These are phyloP conservation scores for Ogataea dorogensis DNA, from an alignment of 805 yeast genomes.

Conservation along the genomic window DNA sequence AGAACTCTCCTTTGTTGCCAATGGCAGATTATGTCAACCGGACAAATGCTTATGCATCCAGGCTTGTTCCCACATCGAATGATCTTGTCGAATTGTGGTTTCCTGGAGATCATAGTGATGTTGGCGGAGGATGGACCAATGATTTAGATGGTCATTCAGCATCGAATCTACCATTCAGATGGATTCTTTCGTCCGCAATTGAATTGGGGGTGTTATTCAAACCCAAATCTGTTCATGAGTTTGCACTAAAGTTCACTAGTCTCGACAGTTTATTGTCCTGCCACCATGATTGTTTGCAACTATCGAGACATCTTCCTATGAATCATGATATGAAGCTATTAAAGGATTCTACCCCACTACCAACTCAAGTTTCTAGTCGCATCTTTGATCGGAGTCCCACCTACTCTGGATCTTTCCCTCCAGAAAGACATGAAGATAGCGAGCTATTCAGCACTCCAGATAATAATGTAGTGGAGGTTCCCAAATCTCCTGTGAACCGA, in stretches of 20 bases:
- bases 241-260: constrained; percentile 39
- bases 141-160: constrained; percentile 44
- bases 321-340: constrained; percentile 14
- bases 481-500: constrained; percentile 22
- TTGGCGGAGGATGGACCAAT: constrained; percentile 65
- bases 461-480: constrained; percentile 20
- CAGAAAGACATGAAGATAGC: constrained; percentile 5
- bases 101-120: constrained; percentile 67
- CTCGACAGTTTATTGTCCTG: constrained; percentile 45
- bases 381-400: background rate
- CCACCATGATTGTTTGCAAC: constrained; percentile 49
- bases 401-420: background rate
- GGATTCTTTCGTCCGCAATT: constrained; percentile 59
- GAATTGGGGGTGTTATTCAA: constrained; percentile 50
- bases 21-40: constrained; percentile 15
- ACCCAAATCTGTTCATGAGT: constrained; percentile 38
- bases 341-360: constrained; percentile 1
- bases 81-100: constrained; percentile 60
- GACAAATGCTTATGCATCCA: constrained; percentile 22
- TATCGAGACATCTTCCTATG: constrained; percentile 18
- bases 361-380: background rate
- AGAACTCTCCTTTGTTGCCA: constrained; percentile 2
- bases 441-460: constrained; percentile 17
- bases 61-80: constrained; percentile 13
- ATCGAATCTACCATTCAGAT: constrained; percentile 53